Conservation (phyloP, 2,329 filamentous ascomycete species). For the Aspergillus aculeatus region DNA sequence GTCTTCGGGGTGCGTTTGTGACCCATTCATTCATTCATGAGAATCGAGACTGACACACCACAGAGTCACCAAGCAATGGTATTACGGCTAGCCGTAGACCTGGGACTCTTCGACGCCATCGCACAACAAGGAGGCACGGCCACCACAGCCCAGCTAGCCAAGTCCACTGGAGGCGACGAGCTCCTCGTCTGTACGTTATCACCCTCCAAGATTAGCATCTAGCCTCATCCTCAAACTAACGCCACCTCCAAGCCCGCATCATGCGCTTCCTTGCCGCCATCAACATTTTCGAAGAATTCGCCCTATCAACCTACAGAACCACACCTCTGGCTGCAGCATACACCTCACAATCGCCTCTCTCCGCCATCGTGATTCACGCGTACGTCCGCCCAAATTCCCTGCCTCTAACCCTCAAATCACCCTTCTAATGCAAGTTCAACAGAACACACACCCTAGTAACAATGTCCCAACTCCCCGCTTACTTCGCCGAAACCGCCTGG, state of each 20-base stretch:
- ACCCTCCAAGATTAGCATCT: no score
- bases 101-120: constrained; percentile 20
- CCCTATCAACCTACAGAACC: neutral
- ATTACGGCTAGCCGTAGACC: constrained; percentile 5
- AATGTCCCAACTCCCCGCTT: constrained; percentile 2
- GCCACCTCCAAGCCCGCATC: neutral
- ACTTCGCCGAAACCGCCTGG: constrained; percentile 20
- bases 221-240: neutral
- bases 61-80: neutral
- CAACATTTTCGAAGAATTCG: neutral
- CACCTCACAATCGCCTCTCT: neutral
- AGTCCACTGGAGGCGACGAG: neutral
- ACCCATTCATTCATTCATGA: no score
- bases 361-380: neutral
- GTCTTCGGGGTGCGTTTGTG: neutral
- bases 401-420: neutral
- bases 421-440: no score
- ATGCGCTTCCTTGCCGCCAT: neutral
- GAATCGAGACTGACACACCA: neutral
- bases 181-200: neutral
- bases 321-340: neutral
- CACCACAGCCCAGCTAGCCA: neutral
- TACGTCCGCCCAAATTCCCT: neutral
- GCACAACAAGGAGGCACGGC: neutral
- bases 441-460: constrained; percentile 9